Evolutionary conservation across 2,329 filamentous ascomycete genomes (phyloP), one percentile per base, ranked within the genome.

Genomic region (Colletotrichum lupini): DNA sequence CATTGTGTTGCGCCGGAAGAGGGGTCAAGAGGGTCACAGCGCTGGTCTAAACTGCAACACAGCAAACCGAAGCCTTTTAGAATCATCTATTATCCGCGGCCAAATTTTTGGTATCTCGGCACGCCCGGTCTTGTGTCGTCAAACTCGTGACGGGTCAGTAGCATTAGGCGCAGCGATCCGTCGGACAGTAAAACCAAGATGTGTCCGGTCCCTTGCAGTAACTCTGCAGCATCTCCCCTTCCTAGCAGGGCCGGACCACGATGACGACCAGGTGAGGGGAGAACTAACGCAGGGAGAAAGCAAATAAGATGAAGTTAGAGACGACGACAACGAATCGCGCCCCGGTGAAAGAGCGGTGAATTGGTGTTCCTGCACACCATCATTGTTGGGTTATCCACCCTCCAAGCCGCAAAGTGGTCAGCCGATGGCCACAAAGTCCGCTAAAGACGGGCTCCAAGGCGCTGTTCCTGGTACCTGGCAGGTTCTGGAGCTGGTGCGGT

Each of bases 311-410:
- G 63, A 30, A 64, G 60, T 32, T 56, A 66, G 68, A 26, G 68
- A 42, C 67, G 26, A 59, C 30, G 61, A 74, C 56, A 59, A 58
- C 61, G 72, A 67, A 74, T 72, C 56, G 61, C 67, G 26, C 22
- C 61, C 62, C 28, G 56, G 56, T 61, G 32, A 74, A 74, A 72
- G 56, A 67, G 72, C 72, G 72, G 72, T 74, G 72, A 74, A 72
- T 49, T 67, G 61, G 49, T 55, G 26, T 63, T 61, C 57, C 49
- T 52, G 61, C 67, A 73, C 49, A 58, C 71, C 60, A 72, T 35
- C 37, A 53, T 64, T 24, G 12, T 42, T 28, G 35, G 46, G 14
- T 22, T 49, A 35, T 32, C 60, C 67, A 70, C 67, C 26, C 46
- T 14, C 7, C 49, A 65, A 67, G 67, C 46, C 71, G 30, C 55